Evolutionary conservation across 2,329 filamentous ascomycete species (phyloP).

Genomic region (Rhinocladiella mackenziei): DNA sequence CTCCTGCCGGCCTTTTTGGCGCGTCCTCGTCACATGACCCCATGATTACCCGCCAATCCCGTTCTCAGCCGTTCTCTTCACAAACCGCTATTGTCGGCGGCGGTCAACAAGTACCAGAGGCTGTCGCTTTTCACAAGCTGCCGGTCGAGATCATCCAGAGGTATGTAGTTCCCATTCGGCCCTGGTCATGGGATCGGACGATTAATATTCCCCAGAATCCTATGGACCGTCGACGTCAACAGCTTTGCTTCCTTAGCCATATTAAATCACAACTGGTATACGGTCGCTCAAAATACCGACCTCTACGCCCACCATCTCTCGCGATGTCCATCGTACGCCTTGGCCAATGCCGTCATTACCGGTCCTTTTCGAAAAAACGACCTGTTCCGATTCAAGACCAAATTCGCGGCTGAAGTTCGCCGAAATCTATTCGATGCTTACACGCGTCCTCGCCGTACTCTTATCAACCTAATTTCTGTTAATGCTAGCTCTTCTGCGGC

Average conservation of each 20-base stretch:
- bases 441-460: constrained; percentile 63
- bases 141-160: constrained; percentile 26
- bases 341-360: constrained; percentile 36
- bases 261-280: constrained; percentile 45
- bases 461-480: constrained; percentile 76
- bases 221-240: constrained; percentile 46
- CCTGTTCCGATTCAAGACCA: constrained; percentile 58
- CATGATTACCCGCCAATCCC: background rate
- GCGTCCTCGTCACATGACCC: constrained; percentile 16
- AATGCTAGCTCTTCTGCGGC: constrained; percentile 77
- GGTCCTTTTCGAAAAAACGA: constrained; percentile 40
- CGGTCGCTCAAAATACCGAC: constrained; percentile 40
- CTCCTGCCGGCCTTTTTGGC: constrained; percentile 2
- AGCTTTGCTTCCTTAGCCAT: constrained; percentile 46
- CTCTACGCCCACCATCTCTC: constrained; percentile 47
- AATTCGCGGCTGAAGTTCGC: constrained; percentile 68
- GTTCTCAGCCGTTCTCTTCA: constrained; percentile 9
- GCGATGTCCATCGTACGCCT: constrained; percentile 41
- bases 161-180: constrained; percentile 13
- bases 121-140: constrained; percentile 22
- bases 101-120: constrained; percentile 3
- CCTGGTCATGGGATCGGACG: constrained; percentile 5
- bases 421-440: constrained; percentile 75
- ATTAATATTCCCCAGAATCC: constrained; percentile 38
- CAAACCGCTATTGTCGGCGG: constrained; percentile 1